Evolutionary conservation across 257 asterid species (phyloP).

Genomic region (Misopates orontium): DNA sequence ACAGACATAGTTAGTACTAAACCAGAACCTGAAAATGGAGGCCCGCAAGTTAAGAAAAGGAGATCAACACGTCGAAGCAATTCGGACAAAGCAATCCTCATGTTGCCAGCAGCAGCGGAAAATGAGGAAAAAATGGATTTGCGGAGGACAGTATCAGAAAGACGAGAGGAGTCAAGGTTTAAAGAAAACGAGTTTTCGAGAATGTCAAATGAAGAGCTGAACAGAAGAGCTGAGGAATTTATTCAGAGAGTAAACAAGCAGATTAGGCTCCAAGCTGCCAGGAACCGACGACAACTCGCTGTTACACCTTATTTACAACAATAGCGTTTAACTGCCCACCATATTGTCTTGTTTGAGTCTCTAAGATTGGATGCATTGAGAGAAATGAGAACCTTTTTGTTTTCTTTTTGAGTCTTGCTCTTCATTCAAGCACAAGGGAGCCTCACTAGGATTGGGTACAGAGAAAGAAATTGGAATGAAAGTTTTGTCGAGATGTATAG

Average conservation of each 20-base stretch:
- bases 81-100: conserved; percentile 31
- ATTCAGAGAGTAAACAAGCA: conserved; percentile 54
- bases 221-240: conserved; percentile 64
- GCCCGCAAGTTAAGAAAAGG: conserved; percentile 10
- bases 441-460: too few relatives aligned
- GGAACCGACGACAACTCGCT: not conserved
- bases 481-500: too few relatives aligned
- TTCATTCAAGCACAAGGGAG: too few relatives aligned
- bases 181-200: conserved; percentile 51
- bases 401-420: too few relatives aligned
- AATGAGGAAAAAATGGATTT: conserved; percentile 23
- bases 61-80: conserved; percentile 34
- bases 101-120: conserved; percentile 6
- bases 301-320: too few relatives aligned
- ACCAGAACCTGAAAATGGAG: not conserved
- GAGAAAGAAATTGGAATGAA: too few relatives aligned
- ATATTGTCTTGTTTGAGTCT: too few relatives aligned
- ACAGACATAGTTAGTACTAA: not conserved
- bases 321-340: too few relatives aligned
- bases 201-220: conserved; percentile 68
- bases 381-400: too few relatives aligned
- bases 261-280: conserved; percentile 55
- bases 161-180: conserved; percentile 18
- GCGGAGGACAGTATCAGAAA: conserved; percentile 44
- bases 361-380: too few relatives aligned